These are phyloP conservation scores for Borovskyia barvae DNA, from an alignment of 208 protist genomes.

Conservation along the genomic window DNA sequence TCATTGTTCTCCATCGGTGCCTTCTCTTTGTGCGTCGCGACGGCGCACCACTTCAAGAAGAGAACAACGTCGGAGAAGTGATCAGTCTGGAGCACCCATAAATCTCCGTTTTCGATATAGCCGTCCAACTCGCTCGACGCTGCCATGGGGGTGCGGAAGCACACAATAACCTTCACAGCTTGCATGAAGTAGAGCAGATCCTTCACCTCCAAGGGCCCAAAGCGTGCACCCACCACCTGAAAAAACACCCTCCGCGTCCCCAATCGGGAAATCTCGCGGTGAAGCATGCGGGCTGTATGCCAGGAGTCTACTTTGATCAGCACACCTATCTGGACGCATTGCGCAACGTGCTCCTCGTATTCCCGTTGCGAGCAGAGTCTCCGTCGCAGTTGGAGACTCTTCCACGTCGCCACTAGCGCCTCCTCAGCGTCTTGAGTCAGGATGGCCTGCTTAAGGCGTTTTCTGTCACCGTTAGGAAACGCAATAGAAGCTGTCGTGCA, in stretches of 20 bases:
- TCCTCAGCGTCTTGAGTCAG: slow-evolving; percentile 17
- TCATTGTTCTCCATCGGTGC: slow-evolving; percentile 10
- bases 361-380: slow-evolving; percentile 45
- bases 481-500: slow-evolving; percentile 10
- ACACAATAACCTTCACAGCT: slow-evolving; percentile 71
- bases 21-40: slow-evolving; percentile 70
- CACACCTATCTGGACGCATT: slow-evolving; percentile 80
- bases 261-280: slow-evolving; percentile 57
- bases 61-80: slow-evolving; percentile 68
- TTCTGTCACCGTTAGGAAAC: slow-evolving; percentile 16
- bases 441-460: slow-evolving; percentile 39
- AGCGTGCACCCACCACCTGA: slow-evolving; percentile 76
- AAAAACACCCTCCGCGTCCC: slow-evolving; percentile 72
- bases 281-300: slow-evolving; percentile 82
- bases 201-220: slow-evolving; percentile 62
- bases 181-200: slow-evolving; percentile 78
- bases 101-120: slow-evolving; percentile 60
- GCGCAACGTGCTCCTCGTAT: slow-evolving; percentile 51
- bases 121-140: slow-evolving; percentile 62
- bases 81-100: slow-evolving; percentile 78
- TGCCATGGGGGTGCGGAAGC: slow-evolving; percentile 69
- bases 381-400: slow-evolving; percentile 38
- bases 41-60: slow-evolving; percentile 85
- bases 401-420: slow-evolving; percentile 53
- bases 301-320: slow-evolving; percentile 89